phyloP scores from a whole-genome alignment of 306 rosid species.

The Rosa lucieae region DNA sequence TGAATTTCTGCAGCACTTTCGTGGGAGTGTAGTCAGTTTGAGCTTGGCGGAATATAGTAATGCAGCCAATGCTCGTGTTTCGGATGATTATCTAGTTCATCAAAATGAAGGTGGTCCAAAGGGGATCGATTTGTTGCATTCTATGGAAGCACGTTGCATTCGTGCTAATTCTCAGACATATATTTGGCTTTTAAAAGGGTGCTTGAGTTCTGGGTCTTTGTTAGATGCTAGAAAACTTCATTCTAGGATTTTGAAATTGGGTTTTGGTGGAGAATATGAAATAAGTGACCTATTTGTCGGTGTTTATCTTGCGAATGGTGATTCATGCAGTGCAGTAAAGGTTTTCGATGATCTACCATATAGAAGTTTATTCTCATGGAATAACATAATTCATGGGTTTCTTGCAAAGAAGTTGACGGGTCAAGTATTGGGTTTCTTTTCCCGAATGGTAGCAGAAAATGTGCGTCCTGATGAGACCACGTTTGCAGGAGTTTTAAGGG shows the following conservation, averaged over 20 bases:
- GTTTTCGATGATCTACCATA: constrained; percentile 55
- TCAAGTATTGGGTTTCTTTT: constrained; percentile 43
- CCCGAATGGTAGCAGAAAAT: constrained; percentile 45
- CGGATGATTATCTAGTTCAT: constrained; percentile 29
- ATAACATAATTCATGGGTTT: constrained; percentile 50
- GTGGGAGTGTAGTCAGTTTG: constrained; percentile 23
- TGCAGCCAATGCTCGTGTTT: constrained; percentile 35
- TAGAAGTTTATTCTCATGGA: constrained; percentile 56
- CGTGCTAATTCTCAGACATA: constrained; percentile 71
- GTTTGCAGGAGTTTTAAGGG: constrained; percentile 61
- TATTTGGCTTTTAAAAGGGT: constrained; percentile 71
- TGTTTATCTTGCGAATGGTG: constrained; percentile 45
- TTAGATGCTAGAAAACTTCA: constrained; percentile 60
- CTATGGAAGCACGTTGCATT: constrained; percentile 64
- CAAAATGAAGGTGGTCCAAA: constrained; percentile 30
- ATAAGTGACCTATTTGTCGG: constrained; percentile 51
- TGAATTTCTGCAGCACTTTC: constrained; percentile 34
- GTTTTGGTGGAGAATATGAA: constrained; percentile 45
- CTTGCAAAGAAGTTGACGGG: constrained; percentile 33
- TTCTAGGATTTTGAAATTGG: constrained; percentile 62
- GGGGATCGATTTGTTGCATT: constrained; percentile 52
- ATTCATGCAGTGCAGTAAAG: constrained; percentile 45
- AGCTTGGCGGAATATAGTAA: constrained; percentile 40
- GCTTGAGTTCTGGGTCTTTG: constrained; percentile 48
- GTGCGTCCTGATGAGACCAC: constrained; percentile 53